Percentiles rank a stretch among this genome's conserved stretches.
These are phyloP conservation scores for Eragrostis tef DNA, from an alignment of 202 grass and related monocot genomes.

Conservation along the genomic window DNA sequence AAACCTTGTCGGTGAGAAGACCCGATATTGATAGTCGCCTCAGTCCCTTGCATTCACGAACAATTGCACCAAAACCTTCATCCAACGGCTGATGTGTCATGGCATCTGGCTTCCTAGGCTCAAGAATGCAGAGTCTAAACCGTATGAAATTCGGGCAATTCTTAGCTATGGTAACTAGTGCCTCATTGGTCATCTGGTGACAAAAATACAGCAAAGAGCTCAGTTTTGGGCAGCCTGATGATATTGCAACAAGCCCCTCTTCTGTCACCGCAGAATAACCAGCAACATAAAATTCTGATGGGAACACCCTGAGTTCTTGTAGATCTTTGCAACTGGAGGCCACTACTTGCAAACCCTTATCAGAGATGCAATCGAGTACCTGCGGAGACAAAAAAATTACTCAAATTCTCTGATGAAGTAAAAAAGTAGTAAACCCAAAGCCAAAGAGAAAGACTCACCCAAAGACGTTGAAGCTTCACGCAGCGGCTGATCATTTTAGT, in stretches of 20 bases:
- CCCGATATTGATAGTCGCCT: constrained; percentile 85
- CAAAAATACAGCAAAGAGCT: constrained; percentile 92
- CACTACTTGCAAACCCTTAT: constrained; percentile 90
- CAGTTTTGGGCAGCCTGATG: constrained; percentile 76
- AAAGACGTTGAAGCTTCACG: constrained; percentile 83
- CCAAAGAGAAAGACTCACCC: constrained; percentile 61
- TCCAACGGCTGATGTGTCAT: constrained; percentile 78
- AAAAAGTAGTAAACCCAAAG: constrained; percentile 2
- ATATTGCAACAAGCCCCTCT: constrained; percentile 90
- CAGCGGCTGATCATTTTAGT: constrained; percentile 79
- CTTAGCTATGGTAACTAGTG: constrained; percentile 74
- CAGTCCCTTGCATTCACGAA: constrained; percentile 70
- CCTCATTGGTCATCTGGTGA: constrained; percentile 94
- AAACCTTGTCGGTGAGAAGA: constrained; percentile 83
- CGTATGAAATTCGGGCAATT: constrained; percentile 91
- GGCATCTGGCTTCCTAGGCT: constrained; percentile 77
- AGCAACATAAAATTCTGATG: constrained; percentile 68
- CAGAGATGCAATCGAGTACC: constrained; percentile 89
- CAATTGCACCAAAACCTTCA: constrained; percentile 96
- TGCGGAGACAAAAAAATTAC: constrained; percentile 39
- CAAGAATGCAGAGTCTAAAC: constrained; percentile 93
- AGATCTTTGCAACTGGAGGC: constrained; percentile 84
- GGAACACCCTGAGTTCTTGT: constrained; percentile 95
- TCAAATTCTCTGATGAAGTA: constrained; percentile 3
- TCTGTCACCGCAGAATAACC: constrained; percentile 79